Base-by-base conservation (phyloP, 345 rosid genomes). In the Arabidopsis thaliana region DNA sequence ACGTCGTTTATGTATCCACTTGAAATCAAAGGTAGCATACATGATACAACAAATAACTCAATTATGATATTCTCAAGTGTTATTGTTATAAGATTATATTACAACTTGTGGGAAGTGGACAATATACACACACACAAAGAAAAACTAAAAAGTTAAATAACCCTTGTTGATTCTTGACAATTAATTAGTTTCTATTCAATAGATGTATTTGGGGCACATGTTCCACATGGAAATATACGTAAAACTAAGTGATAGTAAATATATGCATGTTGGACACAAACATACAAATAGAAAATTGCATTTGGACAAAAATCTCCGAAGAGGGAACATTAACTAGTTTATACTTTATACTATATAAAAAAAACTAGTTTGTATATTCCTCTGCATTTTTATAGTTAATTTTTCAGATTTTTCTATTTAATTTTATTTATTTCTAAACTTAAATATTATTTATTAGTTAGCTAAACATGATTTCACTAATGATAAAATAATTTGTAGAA, bases 41-140 rank as follows among this genome's bases (percentile, higher is more conserved):
- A n/a, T n/a, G n/a, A n/a, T n/a, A n/a, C 59, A 76, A 34, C 22
- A 45, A 76, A 53, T 2, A 45, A 76, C 13, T 61, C 28, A 14
- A 69, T 36, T 60, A 61, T 52, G 42, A 68, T 76, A 61, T 42
- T 7, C 40, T 53, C 61, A 63, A 77, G 72, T 70, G 71, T 28
- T 70, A 13, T 70, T 77, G 53, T 64, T 70, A 38, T 64, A 71
- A 37, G 32, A 38, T 65, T 70, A 56, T 20, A 37, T 38, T 33
- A 46, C 76, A 71, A 77, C 76, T 64, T 77, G 80, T 64, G 34
- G 16, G 3, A 56, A 61, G 65, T 61, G 61, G 69, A 68, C 65
- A 61, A 16, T 16, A 16, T 16, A 16, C 44, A 45, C 10, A 59
- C 22, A 42, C 4, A 37, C 20, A 57, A 8, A 30, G n/a, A 30